phyloP scores from a whole-genome alignment of 2,329 filamentous ascomycete genomes.

The Alternaria brassicicola region DNA sequence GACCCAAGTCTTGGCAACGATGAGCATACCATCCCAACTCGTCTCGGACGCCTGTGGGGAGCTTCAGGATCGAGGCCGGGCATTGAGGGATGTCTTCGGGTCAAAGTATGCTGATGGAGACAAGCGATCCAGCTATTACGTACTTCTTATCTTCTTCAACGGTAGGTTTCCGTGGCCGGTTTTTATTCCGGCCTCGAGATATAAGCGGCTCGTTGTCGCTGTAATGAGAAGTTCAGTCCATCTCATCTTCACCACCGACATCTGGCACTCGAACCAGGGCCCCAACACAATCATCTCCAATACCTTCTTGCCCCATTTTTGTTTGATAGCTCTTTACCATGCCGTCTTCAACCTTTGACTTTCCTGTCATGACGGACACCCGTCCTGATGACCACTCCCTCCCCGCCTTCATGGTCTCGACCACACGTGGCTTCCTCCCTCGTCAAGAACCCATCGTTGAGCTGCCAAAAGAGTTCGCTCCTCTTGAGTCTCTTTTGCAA shows the following conservation, averaged over 20 bases:
- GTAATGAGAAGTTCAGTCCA: constrained; percentile 5
- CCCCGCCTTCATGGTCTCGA: constrained; percentile 80
- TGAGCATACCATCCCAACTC: constrained; percentile 10
- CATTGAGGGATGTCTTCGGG: constrained; percentile 17
- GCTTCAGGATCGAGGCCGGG: constrained; percentile 5
- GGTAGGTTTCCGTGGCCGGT: constrained; percentile 44
- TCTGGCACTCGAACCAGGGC: not conserved
- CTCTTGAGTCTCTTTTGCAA: constrained; percentile 72
- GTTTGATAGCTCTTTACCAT: constrained; percentile 41
- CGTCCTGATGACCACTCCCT: constrained; percentile 66
- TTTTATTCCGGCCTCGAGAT: constrained; percentile 43
- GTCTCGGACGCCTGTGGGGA: not conserved
- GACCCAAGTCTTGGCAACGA: constrained; percentile 23
- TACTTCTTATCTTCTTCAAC: constrained; percentile 39
- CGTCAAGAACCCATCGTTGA: constrained; percentile 57
- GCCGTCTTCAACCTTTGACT: constrained; percentile 49
- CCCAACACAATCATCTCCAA: not conserved
- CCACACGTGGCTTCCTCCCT: constrained; percentile 74
- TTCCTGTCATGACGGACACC: constrained; percentile 68
- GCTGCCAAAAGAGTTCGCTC: constrained; percentile 75
- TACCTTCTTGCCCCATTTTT: not conserved
- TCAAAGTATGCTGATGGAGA: constrained; percentile 17
- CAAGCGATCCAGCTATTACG: constrained; percentile 46
- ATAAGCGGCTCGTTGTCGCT: constrained; percentile 38
- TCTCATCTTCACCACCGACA: constrained; percentile 9